Base-by-base conservation (phyloP, 208 protist genomes). In the Jaenimonas drosophilae region DNA sequence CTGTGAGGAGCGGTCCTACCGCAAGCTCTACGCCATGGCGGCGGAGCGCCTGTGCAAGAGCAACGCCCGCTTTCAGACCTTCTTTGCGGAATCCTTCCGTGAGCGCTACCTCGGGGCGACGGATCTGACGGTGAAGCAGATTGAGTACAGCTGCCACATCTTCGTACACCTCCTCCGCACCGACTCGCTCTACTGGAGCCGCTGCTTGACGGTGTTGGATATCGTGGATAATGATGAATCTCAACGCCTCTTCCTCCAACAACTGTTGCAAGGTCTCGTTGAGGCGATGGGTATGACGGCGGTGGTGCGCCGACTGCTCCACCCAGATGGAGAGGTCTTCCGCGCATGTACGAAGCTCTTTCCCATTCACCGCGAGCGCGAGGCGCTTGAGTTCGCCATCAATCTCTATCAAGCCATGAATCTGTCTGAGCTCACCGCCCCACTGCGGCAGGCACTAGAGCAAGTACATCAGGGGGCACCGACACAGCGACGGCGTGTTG, bases 81-180 rank as follows among this genome's bases (percentile, higher is more conserved):
- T 70, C 19, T 98, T 96, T 56, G 76, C 87, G 7, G 74, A 94
- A 31, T 64, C 70, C 12, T 97, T 95, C 39, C 55, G 70, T 9
- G 52, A 82, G 20, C 82, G 97, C 58, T 99, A 99, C 55, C 36
- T 64, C 9, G 80, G 56, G 24, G 89, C 97, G 25, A 85, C 97
- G 39, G 63, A 88, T 29, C 59, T 98, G 5, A 97, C 98, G 53
- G 96, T 95, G 17, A 97, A 96, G 59, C 96, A 97, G 61, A 91
- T 99, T 34, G 88, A 98, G 37, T 98, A 99, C 71, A 87, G 97
- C 29, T 94, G 91, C 47, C 95, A 96, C 62, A 85, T 99, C 37
- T 99, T 97, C 70, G 90, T 71, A 14, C 95, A 99, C 64, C 64
- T 99, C 3, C 72, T 99, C 0, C 83, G 94, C 26, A 94, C 88